These are phyloP conservation scores for Fusarium papillatum DNA, from an alignment of 2,329 filamentous ascomycete genomes.

Conservation along the genomic window DNA sequence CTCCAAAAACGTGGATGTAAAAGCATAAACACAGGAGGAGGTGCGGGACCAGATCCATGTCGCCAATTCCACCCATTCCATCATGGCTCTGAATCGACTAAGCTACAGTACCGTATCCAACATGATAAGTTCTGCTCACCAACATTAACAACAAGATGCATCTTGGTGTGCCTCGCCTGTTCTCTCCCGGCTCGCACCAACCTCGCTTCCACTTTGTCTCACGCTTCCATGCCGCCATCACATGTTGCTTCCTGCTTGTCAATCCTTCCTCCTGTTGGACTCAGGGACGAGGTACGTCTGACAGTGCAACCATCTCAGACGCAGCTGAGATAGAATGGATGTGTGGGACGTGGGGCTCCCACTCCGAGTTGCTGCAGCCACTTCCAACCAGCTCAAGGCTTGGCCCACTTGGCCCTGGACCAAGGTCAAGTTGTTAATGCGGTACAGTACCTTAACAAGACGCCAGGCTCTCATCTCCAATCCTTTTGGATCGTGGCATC, in stretches of 20 bases:
- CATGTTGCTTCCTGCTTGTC: constrained; percentile 24
- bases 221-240: constrained; percentile 23
- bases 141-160: not conserved
- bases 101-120: not conserved
- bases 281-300: constrained; percentile 35
- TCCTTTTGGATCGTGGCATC: constrained; percentile 11
- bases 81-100: constrained; percentile 8
- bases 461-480: not conserved
- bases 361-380: constrained; percentile 40
- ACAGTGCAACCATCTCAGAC: constrained; percentile 42
- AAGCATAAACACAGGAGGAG: constrained; percentile 30
- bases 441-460: constrained; percentile 34
- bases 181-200: constrained; percentile 7
- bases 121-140: not conserved
- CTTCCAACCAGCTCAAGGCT: constrained; percentile 34
- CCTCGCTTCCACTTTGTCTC: constrained; percentile 21
- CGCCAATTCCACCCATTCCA: constrained; percentile 32
- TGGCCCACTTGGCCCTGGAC: constrained; percentile 31
- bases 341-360: constrained; percentile 30
- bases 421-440: constrained; percentile 33
- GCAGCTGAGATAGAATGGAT: constrained; percentile 33
- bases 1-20: constrained; percentile 26
- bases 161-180: not conserved
- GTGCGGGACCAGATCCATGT: constrained; percentile 21
- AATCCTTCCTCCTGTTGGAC: constrained; percentile 35